Conservation (phyloP, 106 monocot genomes). For the Dendrobium catenatum region DNA sequence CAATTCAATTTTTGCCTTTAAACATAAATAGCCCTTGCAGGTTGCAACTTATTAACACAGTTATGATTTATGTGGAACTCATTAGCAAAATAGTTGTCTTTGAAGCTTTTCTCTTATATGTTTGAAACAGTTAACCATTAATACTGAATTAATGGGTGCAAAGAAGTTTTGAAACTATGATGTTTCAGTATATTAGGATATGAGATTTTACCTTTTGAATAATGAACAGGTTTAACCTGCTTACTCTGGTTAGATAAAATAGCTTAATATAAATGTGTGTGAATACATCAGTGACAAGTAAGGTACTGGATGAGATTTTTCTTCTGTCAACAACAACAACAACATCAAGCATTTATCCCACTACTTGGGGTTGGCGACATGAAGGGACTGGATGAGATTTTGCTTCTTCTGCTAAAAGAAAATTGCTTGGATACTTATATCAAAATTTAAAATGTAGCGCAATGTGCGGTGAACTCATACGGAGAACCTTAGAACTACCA, state of each 20-base stretch:
- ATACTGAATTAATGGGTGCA: background rate
- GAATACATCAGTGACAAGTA: background rate
- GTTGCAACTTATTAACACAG: background rate
- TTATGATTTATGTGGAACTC: background rate
- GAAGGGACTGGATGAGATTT: background rate
- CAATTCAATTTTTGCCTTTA: background rate
- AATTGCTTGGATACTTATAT: background rate
- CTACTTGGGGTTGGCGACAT: too few species aligned
- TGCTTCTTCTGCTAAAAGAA: background rate
- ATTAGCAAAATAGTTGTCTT: background rate
- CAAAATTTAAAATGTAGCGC: background rate
- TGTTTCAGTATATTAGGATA: background rate
- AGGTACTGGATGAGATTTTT: background rate
- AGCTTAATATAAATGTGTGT: background rate
- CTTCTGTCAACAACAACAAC: background rate
- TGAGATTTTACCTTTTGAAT: background rate
- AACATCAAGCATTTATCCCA: too few species aligned
- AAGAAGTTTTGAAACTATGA: background rate
- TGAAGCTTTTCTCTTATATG: background rate
- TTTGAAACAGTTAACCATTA: background rate
- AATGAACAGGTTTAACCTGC: background rate
- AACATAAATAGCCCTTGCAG: background rate
- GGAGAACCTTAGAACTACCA: background rate
- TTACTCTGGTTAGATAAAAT: background rate
- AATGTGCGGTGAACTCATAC: background rate